A percentile compares a stretch with the other conserved stretches of the same genome.
These are phyloP conservation scores for Candida albicans DNA, from an alignment of 1,139 yeast genomes.

Conservation along the genomic window DNA sequence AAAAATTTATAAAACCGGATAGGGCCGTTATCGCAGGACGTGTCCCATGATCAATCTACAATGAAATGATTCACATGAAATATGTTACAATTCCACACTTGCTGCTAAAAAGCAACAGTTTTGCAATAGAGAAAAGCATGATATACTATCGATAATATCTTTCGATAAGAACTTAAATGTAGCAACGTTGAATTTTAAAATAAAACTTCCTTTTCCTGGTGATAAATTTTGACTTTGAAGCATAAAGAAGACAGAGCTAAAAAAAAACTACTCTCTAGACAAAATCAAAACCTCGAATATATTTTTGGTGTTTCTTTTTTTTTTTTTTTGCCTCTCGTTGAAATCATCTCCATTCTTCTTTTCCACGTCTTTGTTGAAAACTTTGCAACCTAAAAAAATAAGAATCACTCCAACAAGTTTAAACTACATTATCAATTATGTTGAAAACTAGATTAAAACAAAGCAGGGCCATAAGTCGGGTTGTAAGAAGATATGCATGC, in stretches of 20 bases:
- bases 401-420: not conserved
- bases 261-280: not conserved
- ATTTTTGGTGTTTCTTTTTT: not conserved
- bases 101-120: too few relatives aligned
- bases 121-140: too few relatives aligned
- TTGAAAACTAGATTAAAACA: not conserved
- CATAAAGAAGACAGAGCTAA: not conserved
- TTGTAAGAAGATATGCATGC: slow-evolving; percentile 5
- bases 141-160: too few relatives aligned
- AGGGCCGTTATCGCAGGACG: too few relatives aligned
- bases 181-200: too few relatives aligned
- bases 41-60: too few relatives aligned
- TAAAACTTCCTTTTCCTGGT: too few relatives aligned
- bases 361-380: not conserved
- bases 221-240: not conserved
- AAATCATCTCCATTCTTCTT: not conserved
- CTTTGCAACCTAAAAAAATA: not conserved
- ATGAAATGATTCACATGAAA: too few relatives aligned
- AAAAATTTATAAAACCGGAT: too few relatives aligned
- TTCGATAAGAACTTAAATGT: too few relatives aligned
- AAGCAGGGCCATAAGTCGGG: not conserved
- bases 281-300: not conserved
- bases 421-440: not conserved
- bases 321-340: not conserved
- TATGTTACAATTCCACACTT: too few relatives aligned